Conservation (phyloP, 257 asterid genomes). For the Fraxinus anomala region DNA sequence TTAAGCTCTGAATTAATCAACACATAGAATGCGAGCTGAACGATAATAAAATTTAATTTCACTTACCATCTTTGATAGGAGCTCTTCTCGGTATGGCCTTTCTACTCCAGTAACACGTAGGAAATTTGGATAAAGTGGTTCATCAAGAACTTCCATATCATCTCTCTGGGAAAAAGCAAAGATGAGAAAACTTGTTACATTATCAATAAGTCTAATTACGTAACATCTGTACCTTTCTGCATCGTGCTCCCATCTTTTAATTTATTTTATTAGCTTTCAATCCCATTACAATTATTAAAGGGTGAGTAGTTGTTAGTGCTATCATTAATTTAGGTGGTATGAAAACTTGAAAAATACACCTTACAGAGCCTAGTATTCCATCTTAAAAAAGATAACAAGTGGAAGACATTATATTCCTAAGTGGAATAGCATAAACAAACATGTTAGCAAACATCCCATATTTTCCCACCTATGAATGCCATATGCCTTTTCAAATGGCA, state of each 20-base stretch:
- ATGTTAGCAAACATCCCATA: background rate
- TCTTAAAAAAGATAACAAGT: background rate
- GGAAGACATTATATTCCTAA: background rate
- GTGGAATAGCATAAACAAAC: background rate
- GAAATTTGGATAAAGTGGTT: constrained; percentile 51
- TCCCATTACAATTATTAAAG: background rate
- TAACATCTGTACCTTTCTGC: background rate
- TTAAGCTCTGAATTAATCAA: background rate
- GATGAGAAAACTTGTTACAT: background rate
- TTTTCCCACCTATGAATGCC: background rate
- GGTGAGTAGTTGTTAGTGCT: background rate
- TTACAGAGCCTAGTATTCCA: background rate
- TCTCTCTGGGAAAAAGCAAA: constrained; percentile 40
- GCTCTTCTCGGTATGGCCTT: constrained; percentile 46
- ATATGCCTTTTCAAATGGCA: background rate
- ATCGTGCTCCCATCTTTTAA: background rate
- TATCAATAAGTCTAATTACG: background rate
- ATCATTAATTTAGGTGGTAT: background rate
- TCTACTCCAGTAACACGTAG: constrained; percentile 40
- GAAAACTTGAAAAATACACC: background rate
- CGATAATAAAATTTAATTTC: constrained; percentile 4
- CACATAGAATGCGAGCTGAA: background rate
- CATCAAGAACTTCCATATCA: constrained; percentile 54
- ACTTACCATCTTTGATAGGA: constrained; percentile 51
- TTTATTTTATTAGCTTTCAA: background rate